A percentile compares a stretch with the other conserved stretches of the same genome.
phyloP scores from a whole-genome alignment of 2,329 filamentous ascomycete genomes.

The Monilinia fructigena region DNA sequence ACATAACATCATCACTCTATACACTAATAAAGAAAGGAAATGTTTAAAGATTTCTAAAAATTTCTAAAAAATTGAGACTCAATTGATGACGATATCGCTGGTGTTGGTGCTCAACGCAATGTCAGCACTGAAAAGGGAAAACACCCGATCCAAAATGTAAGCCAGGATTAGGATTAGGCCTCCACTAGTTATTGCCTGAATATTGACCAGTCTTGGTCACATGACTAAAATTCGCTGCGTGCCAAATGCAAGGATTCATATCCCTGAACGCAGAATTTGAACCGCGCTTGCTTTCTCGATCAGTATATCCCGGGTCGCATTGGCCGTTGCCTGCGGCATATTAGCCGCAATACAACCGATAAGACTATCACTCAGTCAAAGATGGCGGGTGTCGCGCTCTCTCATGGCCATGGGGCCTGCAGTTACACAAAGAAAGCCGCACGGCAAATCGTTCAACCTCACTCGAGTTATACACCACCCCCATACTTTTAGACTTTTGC shows the following conservation, averaged over 20 bases:
- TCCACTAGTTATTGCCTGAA: background rate
- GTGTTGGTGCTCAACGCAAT: constrained; percentile 1
- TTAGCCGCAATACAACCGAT: constrained; percentile 19
- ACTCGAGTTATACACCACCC: background rate
- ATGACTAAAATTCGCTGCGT: constrained; percentile 26
- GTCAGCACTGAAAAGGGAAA: constrained; percentile 4
- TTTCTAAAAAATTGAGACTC: background rate
- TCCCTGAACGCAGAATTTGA: constrained; percentile 16
- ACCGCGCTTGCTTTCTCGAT: constrained; percentile 13
- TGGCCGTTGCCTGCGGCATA: constrained; percentile 7
- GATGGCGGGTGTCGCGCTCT: constrained; percentile 18
- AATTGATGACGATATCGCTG: background rate
- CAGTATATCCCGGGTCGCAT: background rate
- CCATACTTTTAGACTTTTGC: background rate
- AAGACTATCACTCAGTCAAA: background rate
- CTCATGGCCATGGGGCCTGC: background rate
- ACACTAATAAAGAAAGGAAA: background rate
- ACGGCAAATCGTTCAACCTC: constrained; percentile 21
- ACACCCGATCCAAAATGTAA: background rate
- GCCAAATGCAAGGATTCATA: constrained; percentile 25
- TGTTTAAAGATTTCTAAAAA: background rate
- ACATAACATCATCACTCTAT: background rate
- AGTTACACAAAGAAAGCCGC: constrained; percentile 21
- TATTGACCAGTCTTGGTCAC: constrained; percentile 23
- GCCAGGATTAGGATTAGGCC: constrained; percentile 12